Percentiles rank a stretch among this genome's conserved stretches.
These are phyloP conservation scores for Iberis pinnata DNA, from an alignment of 345 rosid species.

Conservation along the genomic window DNA sequence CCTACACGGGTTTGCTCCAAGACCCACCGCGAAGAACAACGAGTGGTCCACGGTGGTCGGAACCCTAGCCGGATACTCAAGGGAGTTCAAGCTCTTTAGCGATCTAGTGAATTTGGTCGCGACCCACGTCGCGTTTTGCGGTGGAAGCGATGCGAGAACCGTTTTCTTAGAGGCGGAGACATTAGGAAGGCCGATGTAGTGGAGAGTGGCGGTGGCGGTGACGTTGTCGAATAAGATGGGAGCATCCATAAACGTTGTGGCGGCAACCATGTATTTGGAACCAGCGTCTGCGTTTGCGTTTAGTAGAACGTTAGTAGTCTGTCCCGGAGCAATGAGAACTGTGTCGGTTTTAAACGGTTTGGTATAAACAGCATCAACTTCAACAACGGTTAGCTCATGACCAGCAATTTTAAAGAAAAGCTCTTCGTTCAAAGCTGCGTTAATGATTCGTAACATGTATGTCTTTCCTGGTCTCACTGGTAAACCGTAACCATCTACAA, in stretches of 20 bases:
- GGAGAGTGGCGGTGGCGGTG: slow-evolving; percentile 41
- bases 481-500: no score
- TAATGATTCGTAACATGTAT: slow-evolving; percentile 70
- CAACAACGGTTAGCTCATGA: slow-evolving; percentile 58
- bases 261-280: slow-evolving; percentile 45
- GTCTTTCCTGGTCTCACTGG: slow-evolving; percentile 46
- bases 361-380: slow-evolving; percentile 59
- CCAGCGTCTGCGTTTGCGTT: slow-evolving; percentile 41
- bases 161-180: slow-evolving; percentile 33
- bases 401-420: slow-evolving; percentile 65
- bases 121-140: slow-evolving; percentile 54
- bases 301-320: slow-evolving; percentile 65
- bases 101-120: slow-evolving; percentile 43
- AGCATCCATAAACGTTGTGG: slow-evolving; percentile 76
- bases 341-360: slow-evolving; percentile 53
- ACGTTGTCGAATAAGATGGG: slow-evolving; percentile 53
- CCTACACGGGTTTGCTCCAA: slow-evolving; percentile 61
- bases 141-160: slow-evolving; percentile 34
- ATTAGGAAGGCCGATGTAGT: slow-evolving; percentile 11
- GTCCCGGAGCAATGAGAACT: slow-evolving; percentile 56
- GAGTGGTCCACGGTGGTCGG: slow-evolving; percentile 54
- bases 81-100: slow-evolving; percentile 61
- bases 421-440: slow-evolving; percentile 77
- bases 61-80: slow-evolving; percentile 45
- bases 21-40: slow-evolving; percentile 57